phyloP scores from a whole-genome alignment of 2,329 filamentous ascomycete genomes.

The Endothia cerciana region DNA sequence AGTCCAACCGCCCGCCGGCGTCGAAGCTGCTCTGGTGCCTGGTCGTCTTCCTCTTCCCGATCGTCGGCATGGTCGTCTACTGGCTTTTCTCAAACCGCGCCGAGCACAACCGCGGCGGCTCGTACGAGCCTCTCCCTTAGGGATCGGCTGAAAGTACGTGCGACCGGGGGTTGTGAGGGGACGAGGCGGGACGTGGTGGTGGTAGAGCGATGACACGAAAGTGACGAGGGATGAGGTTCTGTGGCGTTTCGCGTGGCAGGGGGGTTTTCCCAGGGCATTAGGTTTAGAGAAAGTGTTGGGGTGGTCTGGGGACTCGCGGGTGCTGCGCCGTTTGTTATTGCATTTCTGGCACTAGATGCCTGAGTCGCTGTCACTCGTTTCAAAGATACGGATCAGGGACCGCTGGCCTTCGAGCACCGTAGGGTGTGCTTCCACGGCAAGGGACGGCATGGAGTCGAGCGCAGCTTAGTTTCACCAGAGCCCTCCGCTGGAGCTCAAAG shows the following conservation, averaged over 20 bases:
- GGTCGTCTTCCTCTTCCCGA: slow-evolving; percentile 66
- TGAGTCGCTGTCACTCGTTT: background rate
- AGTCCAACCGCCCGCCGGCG: slow-evolving; percentile 61
- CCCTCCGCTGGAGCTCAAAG: background rate
- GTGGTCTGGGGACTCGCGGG: background rate
- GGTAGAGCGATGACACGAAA: background rate
- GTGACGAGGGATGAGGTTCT: background rate
- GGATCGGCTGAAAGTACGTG: background rate
- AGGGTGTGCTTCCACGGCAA: background rate
- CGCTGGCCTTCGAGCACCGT: background rate
- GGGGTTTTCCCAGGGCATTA: background rate
- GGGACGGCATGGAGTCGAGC: background rate
- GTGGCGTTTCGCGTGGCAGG: background rate
- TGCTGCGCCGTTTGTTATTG: background rate
- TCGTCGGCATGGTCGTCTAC: slow-evolving; percentile 65
- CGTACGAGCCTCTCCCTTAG: slow-evolving; percentile 56
- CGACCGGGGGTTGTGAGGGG: background rate
- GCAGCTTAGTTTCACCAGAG: background rate
- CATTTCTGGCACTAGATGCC: background rate
- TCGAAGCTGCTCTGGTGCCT: slow-evolving; percentile 67
- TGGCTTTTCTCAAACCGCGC: slow-evolving; percentile 66
- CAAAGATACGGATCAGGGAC: background rate
- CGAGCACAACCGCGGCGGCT: slow-evolving; percentile 54
- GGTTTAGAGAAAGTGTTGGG: background rate
- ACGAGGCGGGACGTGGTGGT: background rate